These are phyloP conservation scores for Prunus padus DNA, from an alignment of 306 rosid genomes.

Conservation along the genomic window DNA sequence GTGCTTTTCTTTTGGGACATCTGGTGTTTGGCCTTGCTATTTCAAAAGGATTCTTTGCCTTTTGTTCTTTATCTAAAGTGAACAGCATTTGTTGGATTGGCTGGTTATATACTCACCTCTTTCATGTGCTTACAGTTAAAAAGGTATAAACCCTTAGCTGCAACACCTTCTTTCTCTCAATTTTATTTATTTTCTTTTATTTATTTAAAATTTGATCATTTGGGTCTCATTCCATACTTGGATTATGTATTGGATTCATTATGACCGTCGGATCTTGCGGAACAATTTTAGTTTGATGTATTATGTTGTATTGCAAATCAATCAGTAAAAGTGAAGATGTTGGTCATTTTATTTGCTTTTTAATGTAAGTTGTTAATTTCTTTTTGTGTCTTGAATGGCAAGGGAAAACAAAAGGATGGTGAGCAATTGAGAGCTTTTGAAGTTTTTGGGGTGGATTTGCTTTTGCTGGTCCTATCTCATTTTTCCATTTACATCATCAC, in stretches of 20 bases:
- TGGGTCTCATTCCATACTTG: slow-evolving; percentile 24
- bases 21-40: slow-evolving; percentile 34
- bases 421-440: slow-evolving; percentile 30
- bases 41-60: slow-evolving; percentile 39
- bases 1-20: slow-evolving; percentile 38
- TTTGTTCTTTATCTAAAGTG: slow-evolving; percentile 34
- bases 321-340: neutral
- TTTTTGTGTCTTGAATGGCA: slow-evolving; percentile 32
- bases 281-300: neutral
- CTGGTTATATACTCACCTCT: slow-evolving; percentile 42
- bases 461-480: neutral
- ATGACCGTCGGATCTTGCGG: neutral
- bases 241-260: slow-evolving; percentile 20
- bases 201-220: slow-evolving; percentile 16
- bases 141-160: slow-evolving; percentile 34
- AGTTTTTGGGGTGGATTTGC: slow-evolving; percentile 16
- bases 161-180: slow-evolving; percentile 12
- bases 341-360: slow-evolving; percentile 26
- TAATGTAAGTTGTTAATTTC: slow-evolving; percentile 4
- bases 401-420: slow-evolving; percentile 22
- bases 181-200: too few species aligned
- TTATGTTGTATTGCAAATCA: neutral
- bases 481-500: neutral
- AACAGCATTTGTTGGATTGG: slow-evolving; percentile 34
- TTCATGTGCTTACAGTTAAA: slow-evolving; percentile 57